These are phyloP conservation scores for Simmondsia chinensis DNA, from an alignment of 148 eudicot genomes.

Conservation along the genomic window DNA sequence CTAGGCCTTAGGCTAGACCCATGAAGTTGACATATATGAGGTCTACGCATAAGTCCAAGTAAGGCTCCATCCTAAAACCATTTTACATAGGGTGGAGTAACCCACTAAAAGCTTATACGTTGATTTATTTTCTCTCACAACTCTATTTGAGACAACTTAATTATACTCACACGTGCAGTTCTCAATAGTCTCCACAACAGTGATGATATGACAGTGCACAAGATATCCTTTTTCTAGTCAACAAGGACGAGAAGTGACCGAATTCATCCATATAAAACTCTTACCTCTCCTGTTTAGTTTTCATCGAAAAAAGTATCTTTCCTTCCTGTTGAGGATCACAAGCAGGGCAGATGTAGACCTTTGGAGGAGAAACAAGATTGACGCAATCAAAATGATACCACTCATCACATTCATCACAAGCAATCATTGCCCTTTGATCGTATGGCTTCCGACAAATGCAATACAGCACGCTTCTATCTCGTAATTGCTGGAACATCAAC, in stretches of 20 bases:
- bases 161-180: too few relatives aligned
- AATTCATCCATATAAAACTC: background rate
- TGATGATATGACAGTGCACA: background rate
- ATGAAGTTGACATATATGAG: too few relatives aligned
- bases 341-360: slow-evolving; percentile 83
- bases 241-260: background rate
- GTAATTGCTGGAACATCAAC: slow-evolving; percentile 49
- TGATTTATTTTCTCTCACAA: too few relatives aligned
- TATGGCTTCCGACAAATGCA: slow-evolving; percentile 96
- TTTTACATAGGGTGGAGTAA: too few relatives aligned
- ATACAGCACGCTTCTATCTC: slow-evolving; percentile 78
- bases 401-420: slow-evolving; percentile 95
- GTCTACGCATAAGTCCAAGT: too few relatives aligned
- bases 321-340: slow-evolving; percentile 46
- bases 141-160: too few relatives aligned
- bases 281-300: slow-evolving; percentile 46
- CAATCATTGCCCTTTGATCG: slow-evolving; percentile 84
- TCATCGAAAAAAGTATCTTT: slow-evolving; percentile 19
- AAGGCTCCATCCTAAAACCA: too few relatives aligned
- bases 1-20: too few relatives aligned
- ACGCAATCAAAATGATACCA: slow-evolving; percentile 99
- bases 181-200: background rate
- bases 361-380: slow-evolving; percentile 55
- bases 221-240: background rate
- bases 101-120: too few relatives aligned